Base-by-base conservation (phyloP, 2,329 filamentous ascomycete species). In the Coniosporium tulheliwenetii region DNA sequence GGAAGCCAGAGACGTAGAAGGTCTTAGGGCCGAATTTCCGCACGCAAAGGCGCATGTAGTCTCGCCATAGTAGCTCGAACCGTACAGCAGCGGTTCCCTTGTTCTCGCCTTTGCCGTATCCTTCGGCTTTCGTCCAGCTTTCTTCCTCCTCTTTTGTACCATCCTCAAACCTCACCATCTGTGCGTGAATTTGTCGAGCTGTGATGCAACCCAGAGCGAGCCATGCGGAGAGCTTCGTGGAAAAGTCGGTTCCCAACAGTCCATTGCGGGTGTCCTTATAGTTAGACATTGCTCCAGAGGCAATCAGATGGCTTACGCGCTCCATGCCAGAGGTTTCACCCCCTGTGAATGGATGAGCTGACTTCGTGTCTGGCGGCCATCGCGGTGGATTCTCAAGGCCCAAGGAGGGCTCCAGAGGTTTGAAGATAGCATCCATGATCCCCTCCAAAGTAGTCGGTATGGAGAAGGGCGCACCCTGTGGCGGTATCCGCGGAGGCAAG, bases 1-100 rank as follows among this genome's bases (percentile, higher is more conserved):
- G 70, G 48, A 85, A 84, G 0, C 84, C 83, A 4, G 69, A 65
- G 1, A 79, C 58, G 10, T 64, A 61, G 54, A 85, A 89, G 3
- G 89, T 67, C 15, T 71, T 72, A 12, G 58, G 52, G 0, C 73
- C 71, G 45, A 82, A 85, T 50, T 87, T 87, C 30, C 70, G 69
- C 5, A 75, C 78, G 52, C 79, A 85, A 0, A 89, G 69, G 1
- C 80, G 70, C 78, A 89, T 85, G 51, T 87, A 89, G 51, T 89
- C 84, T 34, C 83, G 66, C 82, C 80, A 85, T 0, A 89, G 58
- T 0, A 91, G 64, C 52, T 89, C 81, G 42, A 83, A 79, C 0
- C 83, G 73, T 1, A 89, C 70, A 0, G 68, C 72, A 30, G 71
- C 71, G 0, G 80, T 85, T 0, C 83, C 81, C 29, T 75, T 72